Base-by-base conservation (phyloP, 2,329 filamentous ascomycete genomes). In the Biscogniauxia sp. region DNA sequence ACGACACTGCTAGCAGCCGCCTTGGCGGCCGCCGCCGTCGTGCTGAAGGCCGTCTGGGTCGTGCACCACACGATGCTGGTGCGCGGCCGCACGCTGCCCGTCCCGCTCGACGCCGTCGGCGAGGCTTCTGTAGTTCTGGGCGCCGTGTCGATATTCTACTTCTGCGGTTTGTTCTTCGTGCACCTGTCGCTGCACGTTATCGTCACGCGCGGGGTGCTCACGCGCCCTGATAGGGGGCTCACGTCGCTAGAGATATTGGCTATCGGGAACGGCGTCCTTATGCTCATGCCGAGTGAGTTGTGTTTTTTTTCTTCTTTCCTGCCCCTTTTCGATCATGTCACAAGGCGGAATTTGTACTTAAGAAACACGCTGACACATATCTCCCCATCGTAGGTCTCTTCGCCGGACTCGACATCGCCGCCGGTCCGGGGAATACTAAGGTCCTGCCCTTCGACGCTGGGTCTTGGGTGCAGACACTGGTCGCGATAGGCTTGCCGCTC, bases 231-330 rank as follows among this genome's bases (percentile, higher is more conserved):
- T 1, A 28, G 59, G 23, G 72, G 76, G 0, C 68, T 86, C 49
- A 80, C 73, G 0, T 77, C 82, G 5, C 81, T 86, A 76, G 83
- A 86, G 65, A 77, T 84, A 7, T 74, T 86, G 23, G 76, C 84
- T 55, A 80, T 84, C 66, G 82, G 82, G 54, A 85, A 86, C 45
- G 83, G 82, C 11, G 64, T 84, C 1, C 73, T 86, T 57, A 85
- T 86, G 84, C 65, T 84, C 17, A 70, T 84, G 9, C 83, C 83
- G n/a, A 79, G 83, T 84, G 71, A 53, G 76, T 71, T 84, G 71
- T 53, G 76, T 71, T 51, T 20, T 15, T 56, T 23, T 23, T 23
- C 23, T 23, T 23, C 23, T 23, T 23, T 23, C 23, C 23, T 23
- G 23, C 23, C 5, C 5, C 23, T 23, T 23, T 23, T 23, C 23